Percentiles rank a stretch among this genome's conserved stretches.
phyloP scores from a whole-genome alignment of 2,329 filamentous ascomycete species.

The Pestalotiopsis sp. region DNA sequence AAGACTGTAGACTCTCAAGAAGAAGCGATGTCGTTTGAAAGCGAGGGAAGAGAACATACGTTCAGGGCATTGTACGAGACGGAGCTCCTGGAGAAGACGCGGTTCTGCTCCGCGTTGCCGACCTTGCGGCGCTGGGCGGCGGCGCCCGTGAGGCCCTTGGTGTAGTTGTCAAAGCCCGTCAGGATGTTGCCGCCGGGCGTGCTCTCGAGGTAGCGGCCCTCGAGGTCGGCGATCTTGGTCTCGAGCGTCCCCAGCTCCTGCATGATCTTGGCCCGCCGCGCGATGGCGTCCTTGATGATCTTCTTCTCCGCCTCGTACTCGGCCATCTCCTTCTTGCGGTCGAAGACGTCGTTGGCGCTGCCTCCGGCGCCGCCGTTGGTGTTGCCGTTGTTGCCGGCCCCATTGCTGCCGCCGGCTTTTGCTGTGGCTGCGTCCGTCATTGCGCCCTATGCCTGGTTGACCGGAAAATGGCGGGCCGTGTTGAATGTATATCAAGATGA shows the following conservation, averaged over 20 bases:
- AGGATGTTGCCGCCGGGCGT: conserved; percentile 93
- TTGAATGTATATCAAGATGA: background rate
- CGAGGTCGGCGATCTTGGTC: conserved; percentile 81
- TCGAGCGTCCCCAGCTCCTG: conserved; percentile 59
- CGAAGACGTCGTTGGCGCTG: conserved; percentile 7
- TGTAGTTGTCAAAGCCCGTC: conserved; percentile 96
- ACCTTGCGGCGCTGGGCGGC: conserved; percentile 66
- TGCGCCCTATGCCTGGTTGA: conserved; percentile 5
- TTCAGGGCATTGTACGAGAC: conserved; percentile 58
- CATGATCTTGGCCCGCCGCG: conserved; percentile 42
- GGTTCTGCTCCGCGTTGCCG: conserved; percentile 68
- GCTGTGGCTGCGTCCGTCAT: conserved; percentile 52
- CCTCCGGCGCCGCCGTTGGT: background rate
- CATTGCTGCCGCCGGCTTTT: background rate
- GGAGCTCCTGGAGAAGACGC: conserved; percentile 72
- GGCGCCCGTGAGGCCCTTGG: conserved; percentile 77
- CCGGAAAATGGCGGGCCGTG: background rate
- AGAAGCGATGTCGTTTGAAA: too few relatives aligned
- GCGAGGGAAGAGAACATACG: conserved; percentile 21
- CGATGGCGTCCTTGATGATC: conserved; percentile 49
- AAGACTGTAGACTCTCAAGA: background rate
- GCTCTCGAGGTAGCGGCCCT: conserved; percentile 87
- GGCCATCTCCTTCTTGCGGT: conserved; percentile 22
- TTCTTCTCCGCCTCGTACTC: conserved; percentile 55
- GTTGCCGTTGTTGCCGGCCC: conserved; percentile 23